Percentiles rank a stretch among this genome's conserved stretches.
Evolutionary conservation across 139 green algal species (phyloP).

Genomic region (Auxenochlorella pyrenoidosa): DNA sequence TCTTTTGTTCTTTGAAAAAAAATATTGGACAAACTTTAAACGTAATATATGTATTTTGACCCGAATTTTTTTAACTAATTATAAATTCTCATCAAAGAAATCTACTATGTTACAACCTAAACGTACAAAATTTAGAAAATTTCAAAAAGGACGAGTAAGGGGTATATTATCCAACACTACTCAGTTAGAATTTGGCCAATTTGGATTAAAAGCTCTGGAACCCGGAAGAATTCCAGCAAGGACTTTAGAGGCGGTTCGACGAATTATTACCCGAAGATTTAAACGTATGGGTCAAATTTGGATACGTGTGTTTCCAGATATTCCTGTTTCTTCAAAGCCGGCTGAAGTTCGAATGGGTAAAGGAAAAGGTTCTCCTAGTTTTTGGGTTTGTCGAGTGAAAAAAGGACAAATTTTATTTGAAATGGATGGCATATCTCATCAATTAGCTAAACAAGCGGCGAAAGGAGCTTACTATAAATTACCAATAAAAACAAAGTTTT

Average conservation of each 20-base stretch:
- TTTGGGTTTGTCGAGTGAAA: conserved; percentile 62
- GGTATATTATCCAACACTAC: conserved; percentile 58
- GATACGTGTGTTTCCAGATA: conserved; percentile 71
- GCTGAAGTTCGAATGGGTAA: conserved; percentile 72
- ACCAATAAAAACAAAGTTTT: conserved; percentile 31
- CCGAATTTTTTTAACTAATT: conserved; percentile 11
- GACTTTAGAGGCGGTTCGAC: conserved; percentile 66
- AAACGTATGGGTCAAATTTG: conserved; percentile 65
- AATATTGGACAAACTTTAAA: not conserved
- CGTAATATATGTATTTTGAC: conserved; percentile 22
- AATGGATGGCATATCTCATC: conserved; percentile 61
- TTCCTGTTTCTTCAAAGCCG: conserved; percentile 64
- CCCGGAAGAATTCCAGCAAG: conserved; percentile 51
- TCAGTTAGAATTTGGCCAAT: conserved; percentile 46
- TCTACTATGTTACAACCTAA: conserved; percentile 40
- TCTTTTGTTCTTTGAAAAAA: not conserved
- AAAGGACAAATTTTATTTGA: conserved; percentile 70
- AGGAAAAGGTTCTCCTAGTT: conserved; percentile 65
- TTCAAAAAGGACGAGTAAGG: conserved; percentile 51
- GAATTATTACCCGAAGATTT: conserved; percentile 61
- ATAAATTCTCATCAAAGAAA: conserved; percentile 5
- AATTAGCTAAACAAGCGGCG: conserved; percentile 55
- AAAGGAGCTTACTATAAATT: conserved; percentile 49
- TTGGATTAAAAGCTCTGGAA: conserved; percentile 58
- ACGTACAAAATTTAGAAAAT: conserved; percentile 34